phyloP scores from a whole-genome alignment of 768 basidiomycete species.

The Termitomyces sp. region DNA sequence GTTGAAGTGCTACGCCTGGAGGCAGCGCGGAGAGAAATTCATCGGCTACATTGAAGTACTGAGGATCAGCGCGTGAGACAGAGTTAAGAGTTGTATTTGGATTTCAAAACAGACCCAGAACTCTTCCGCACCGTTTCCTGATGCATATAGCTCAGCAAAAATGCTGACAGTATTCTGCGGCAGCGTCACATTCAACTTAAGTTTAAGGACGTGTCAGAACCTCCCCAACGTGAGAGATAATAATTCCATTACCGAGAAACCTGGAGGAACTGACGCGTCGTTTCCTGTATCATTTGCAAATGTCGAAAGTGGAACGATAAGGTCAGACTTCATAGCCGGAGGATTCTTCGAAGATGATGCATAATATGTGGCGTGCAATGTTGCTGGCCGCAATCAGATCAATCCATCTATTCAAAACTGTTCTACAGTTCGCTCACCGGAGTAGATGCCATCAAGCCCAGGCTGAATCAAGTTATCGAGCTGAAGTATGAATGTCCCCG shows the following conservation, averaged over 20 bases:
- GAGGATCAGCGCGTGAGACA: background rate
- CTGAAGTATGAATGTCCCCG: slow-evolving; percentile 68
- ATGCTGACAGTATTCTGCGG: slow-evolving; percentile 64
- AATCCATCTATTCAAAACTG: background rate
- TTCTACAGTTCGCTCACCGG: slow-evolving; percentile 36
- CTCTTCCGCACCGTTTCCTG: slow-evolving; percentile 50
- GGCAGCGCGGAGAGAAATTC: slow-evolving; percentile 53
- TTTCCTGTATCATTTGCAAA: slow-evolving; percentile 56
- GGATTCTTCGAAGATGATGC: slow-evolving; percentile 49
- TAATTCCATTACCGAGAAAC: slow-evolving; percentile 46
- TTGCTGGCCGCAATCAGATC: slow-evolving; percentile 34
- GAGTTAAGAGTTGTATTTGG: background rate
- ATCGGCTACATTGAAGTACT: slow-evolving; percentile 70
- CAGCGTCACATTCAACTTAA: slow-evolving; percentile 64
- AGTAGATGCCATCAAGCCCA: slow-evolving; percentile 60
- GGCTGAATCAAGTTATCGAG: slow-evolving; percentile 62
- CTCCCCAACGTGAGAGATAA: background rate
- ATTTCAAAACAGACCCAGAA: slow-evolving; percentile 54
- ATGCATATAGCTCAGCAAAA: slow-evolving; percentile 70
- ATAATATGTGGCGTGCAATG: slow-evolving; percentile 66
- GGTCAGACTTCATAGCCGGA: slow-evolving; percentile 51
- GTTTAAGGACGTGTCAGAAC: background rate
- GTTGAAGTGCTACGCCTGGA: slow-evolving; percentile 27
- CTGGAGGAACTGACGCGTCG: slow-evolving; percentile 69
- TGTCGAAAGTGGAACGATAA: slow-evolving; percentile 68